These are phyloP conservation scores for Dendrobium catenatum DNA, from an alignment of 106 monocot genomes.

Conservation along the genomic window DNA sequence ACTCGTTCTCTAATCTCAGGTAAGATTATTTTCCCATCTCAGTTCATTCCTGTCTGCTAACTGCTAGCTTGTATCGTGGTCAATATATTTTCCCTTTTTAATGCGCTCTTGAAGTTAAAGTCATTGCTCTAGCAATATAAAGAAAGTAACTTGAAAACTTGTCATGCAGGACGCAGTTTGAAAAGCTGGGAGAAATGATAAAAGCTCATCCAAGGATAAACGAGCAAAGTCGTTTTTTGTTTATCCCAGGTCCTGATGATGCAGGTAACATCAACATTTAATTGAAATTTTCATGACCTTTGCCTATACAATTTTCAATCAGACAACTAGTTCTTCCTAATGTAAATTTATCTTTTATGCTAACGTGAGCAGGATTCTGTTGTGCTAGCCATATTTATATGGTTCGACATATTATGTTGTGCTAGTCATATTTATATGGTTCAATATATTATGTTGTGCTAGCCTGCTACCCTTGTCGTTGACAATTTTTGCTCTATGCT, in stretches of 20 bases:
- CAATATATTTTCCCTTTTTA: background rate
- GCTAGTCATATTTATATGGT: background rate
- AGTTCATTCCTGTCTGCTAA: background rate
- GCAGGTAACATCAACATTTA: constrained; percentile 35
- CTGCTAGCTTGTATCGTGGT: too few relatives aligned
- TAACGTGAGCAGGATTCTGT: too few relatives aligned
- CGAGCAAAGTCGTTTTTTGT: constrained; percentile 84
- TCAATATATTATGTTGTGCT: background rate
- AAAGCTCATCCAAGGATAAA: constrained; percentile 53
- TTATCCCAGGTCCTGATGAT: constrained; percentile 96
- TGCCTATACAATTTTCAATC: background rate
- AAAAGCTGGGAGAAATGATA: constrained; percentile 90
- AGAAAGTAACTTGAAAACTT: background rate
- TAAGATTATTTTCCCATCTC: constrained; percentile 6
- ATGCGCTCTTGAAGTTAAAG: background rate
- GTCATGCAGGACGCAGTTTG: constrained; percentile 59
- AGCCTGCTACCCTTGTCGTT: background rate
- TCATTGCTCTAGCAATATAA: background rate
- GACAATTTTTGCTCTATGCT: background rate
- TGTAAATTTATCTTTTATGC: background rate
- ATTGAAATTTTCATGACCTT: background rate
- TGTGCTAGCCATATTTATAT: background rate
- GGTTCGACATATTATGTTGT: background rate
- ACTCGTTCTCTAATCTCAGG: constrained; percentile 85
- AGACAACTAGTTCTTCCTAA: background rate